Conservation (phyloP, 2,329 filamentous ascomycete species). For the Immersiporthe knoxdaviesiana region DNA sequence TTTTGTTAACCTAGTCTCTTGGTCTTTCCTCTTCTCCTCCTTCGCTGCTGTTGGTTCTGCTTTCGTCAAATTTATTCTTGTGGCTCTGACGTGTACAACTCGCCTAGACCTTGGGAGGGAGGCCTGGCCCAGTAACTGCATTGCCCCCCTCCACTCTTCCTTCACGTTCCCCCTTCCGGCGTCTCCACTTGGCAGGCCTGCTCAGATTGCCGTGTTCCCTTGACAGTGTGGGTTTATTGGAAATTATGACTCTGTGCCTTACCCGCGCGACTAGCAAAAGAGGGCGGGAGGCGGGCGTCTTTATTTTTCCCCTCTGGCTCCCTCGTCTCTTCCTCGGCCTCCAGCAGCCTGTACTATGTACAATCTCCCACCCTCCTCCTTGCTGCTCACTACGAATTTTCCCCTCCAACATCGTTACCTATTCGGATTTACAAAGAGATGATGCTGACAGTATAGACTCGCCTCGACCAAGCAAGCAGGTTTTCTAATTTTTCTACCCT, state of each 20-base stretch:
- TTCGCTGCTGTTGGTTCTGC: not conserved
- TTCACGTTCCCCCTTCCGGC: slow-evolving; percentile 9
- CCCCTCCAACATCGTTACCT: not conserved
- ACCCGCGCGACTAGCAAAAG: slow-evolving; percentile 26
- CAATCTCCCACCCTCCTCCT: not conserved
- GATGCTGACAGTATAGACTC: not conserved
- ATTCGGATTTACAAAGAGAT: not conserved
- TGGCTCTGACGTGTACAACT: slow-evolving; percentile 37
- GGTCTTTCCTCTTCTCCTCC: slow-evolving; percentile 16
- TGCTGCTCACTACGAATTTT: not conserved
- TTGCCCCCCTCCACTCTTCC: slow-evolving; percentile 7
- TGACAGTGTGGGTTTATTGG: slow-evolving; percentile 12
- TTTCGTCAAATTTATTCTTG: not conserved
- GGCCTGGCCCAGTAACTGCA: not conserved
- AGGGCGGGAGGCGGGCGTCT: not conserved
- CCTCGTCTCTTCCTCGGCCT: not conserved
- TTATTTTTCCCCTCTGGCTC: not conserved
- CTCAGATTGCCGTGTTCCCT: slow-evolving; percentile 16
- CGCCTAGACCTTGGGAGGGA: not conserved
- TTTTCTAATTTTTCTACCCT: too few species aligned
- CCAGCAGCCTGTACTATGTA: not conserved
- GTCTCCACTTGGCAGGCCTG: slow-evolving; percentile 16
- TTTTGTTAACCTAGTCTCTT: not conserved
- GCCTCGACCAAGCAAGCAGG: not conserved
- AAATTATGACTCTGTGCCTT: slow-evolving; percentile 20